Evolutionary conservation across 2,329 filamentous ascomycete species (phyloP), one percentile per base, ranked within the genome.

Genomic region (Dactylellina cionopaga): DNA sequence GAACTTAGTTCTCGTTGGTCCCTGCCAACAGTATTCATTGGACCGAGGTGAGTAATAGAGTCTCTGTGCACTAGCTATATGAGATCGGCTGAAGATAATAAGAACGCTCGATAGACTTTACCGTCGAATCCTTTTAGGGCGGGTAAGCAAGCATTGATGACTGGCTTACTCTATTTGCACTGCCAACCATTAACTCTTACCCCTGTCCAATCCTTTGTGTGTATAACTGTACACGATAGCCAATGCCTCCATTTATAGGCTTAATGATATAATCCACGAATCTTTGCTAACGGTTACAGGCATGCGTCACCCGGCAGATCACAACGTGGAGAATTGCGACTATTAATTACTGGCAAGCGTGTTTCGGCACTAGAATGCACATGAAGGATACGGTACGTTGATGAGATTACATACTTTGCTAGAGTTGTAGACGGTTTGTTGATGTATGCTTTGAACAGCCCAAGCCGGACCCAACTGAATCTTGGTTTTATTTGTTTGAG

Each of bases 71-170:
- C 33, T n/a, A n/a, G n/a, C 60, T 39, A 17, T 63, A 71, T 64
- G 64, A 56, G 66, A 71, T 71, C 41, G 63, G 33, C 62, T 35
- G 17, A n/a, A 33, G 4, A n/a, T 59, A 29, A 70, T 41, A 65
- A 52, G 17, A 29, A 65, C 24, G 24, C 63, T n/a, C n/a, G n/a
- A 47, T 47, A 77, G 76, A 55, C 58, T 77, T 11, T 77, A 77
- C 46, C 77, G 76, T 44, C 54, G 71, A 39, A 59, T 75, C 43
- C 59, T 77, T 43, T 33, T 77, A 41, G 64, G 59, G 22, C 75
- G 60, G 10, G 44, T 77, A 19, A n/a, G n/a, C n/a, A n/a, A 75
- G 75, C 27, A 24, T 72, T 27, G 81, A 82, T 77, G 81, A 82
- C 74, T 80, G 78, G 65, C 77, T 82, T 27, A 80, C 81, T 47